Base-by-base conservation (phyloP, 1,284 basidiomycete genomes). In the Apiotrichum sp. region DNA sequence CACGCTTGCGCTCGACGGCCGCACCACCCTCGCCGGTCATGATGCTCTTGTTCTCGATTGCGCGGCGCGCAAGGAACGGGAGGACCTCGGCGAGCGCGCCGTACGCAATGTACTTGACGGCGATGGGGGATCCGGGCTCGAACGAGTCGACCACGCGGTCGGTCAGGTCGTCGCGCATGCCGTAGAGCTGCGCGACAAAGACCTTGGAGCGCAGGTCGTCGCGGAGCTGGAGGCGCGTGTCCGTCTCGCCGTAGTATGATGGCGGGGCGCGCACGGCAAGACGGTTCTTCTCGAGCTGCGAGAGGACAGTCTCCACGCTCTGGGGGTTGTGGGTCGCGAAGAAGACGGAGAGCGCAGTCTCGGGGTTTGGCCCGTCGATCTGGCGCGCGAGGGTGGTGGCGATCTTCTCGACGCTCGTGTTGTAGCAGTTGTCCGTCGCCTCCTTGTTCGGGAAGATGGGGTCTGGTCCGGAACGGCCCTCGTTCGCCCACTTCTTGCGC, bases 311-410 rank as follows among this genome's bases (percentile, higher is more conserved):
- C 36, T 81, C 76, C 56, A 82, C 83, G 54, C 84, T 87, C 38
- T 78, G 77, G 79, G 83, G 82, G 69, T 95, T 95, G 68, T 95
- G 92, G 31, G 91, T 90, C 2, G 88, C 92, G 64, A 93, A 93
- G 2, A 93, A 75, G 39, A 90, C 83, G 2, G 83, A 86, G 10
- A 93, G 74, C 5, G 76, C 77, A 4, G 82, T 81, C 54, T 67
- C 69, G 9, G 64, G 67, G 31, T 59, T 45, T 0, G 65, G 59
- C 14, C 82, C 67, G 57, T 83, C 81, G 40, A 71, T 63, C 57
- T 76, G 69, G 2, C 73, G 74, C 7, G 78, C 51, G 41, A 61
- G 52, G 5, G 50, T 57, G n/a, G 78, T 75, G 13, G 93, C 72
- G 33, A 95, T 78, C 32, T 83, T 62, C 14, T 76, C 72, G 14